phyloP scores from a whole-genome alignment of 371 early-diverging fungal species.

The Mucor ambiguus region DNA sequence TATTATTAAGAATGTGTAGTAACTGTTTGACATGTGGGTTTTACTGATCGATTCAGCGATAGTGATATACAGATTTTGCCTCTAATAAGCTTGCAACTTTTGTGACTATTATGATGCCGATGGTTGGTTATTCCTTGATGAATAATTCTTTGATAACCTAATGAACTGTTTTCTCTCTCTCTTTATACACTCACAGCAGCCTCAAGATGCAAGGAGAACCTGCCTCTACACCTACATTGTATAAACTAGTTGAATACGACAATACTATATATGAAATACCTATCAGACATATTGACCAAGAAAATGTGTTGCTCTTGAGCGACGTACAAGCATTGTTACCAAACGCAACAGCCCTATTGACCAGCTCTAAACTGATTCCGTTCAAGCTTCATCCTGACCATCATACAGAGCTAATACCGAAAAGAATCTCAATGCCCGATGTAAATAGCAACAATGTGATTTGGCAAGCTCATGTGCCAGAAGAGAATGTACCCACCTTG shows the following conservation, averaged over 20 bases:
- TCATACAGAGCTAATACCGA: slow-evolving; percentile 28
- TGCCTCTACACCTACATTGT: slow-evolving; percentile 10
- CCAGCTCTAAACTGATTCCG: slow-evolving; percentile 40
- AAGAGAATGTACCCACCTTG: slow-evolving; percentile 5
- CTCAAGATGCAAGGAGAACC: slow-evolving; percentile 14
- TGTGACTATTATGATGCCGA: no score
- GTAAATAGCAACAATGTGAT: slow-evolving; percentile 13
- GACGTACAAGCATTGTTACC: slow-evolving; percentile 46
- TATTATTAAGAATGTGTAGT: no score
- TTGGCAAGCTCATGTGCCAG: slow-evolving; percentile 46
- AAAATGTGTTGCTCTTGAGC: slow-evolving; percentile 34
- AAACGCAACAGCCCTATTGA: slow-evolving; percentile 40
- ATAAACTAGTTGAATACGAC: slow-evolving; percentile 36
- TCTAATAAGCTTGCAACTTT: no score
- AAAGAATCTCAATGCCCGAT: slow-evolving; percentile 33
- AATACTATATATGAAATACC: slow-evolving; percentile 39
- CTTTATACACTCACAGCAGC: slow-evolving; percentile 2
- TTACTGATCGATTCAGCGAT: no score
- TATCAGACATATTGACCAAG: slow-evolving; percentile 33
- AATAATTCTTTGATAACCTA: no score
- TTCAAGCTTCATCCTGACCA: slow-evolving; percentile 35
- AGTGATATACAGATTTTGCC: no score
- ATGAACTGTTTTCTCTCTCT: neutral
- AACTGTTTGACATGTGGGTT: no score
- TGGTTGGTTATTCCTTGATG: no score